phyloP scores from a whole-genome alignment of 2,329 filamentous ascomycete species.

The Dichotomopilus funicola region DNA sequence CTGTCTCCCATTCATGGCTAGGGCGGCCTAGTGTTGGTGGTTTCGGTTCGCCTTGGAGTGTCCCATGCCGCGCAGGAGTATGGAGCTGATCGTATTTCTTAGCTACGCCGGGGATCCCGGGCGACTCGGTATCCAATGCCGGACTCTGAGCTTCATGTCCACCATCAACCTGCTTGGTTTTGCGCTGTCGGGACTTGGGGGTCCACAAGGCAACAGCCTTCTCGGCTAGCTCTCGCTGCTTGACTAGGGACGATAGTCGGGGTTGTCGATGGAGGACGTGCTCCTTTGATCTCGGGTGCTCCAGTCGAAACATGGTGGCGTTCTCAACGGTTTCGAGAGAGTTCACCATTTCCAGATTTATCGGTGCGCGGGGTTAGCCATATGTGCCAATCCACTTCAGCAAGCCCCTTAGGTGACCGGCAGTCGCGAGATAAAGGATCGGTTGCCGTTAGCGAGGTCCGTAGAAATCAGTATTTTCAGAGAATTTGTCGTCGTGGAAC shows the following conservation, averaged over 20 bases:
- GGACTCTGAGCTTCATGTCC: not conserved
- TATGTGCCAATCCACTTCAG: not conserved
- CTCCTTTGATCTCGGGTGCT: not conserved
- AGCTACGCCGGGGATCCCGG: not conserved
- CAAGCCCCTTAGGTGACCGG: too few relatives aligned
- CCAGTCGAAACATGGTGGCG: not conserved
- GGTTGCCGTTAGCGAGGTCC: not conserved
- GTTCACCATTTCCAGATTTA: not conserved
- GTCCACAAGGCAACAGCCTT: not conserved
- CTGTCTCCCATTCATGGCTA: constrained; percentile 13
- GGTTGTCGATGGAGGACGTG: constrained; percentile 2
- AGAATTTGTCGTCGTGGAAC: not conserved
- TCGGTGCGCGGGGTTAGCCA: not conserved
- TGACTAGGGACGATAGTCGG: not conserved
- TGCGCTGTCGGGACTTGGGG: not conserved
- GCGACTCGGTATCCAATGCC: too few relatives aligned
- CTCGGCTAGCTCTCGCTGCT: not conserved
- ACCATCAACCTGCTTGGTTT: too few relatives aligned
- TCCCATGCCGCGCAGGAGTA: not conserved
- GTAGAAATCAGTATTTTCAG: not conserved
- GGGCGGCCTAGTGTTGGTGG: not conserved
- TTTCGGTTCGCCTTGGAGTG: not conserved
- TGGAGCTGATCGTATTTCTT: not conserved
- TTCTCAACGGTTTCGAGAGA: not conserved
- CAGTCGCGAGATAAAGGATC: too few relatives aligned